These are phyloP conservation scores for Basidiobolus meristosporus DNA, from an alignment of 371 early-diverging fungal genomes.

Conservation along the genomic window DNA sequence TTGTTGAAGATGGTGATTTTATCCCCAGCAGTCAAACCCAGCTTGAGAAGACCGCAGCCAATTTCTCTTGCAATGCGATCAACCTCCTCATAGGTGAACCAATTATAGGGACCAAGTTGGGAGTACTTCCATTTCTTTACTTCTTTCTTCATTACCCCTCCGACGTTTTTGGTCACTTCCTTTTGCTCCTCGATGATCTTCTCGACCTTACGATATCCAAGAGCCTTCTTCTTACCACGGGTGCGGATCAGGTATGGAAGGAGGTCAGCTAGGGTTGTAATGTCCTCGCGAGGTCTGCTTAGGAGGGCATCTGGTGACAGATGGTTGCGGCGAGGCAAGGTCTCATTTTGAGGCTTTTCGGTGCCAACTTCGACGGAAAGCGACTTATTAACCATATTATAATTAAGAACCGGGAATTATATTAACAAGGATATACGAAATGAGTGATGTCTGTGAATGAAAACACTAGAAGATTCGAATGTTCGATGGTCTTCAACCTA, in stretches of 20 bases:
- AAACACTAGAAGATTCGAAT: no score
- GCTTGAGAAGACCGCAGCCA: conserved; percentile 42
- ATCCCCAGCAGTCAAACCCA: conserved; percentile 36
- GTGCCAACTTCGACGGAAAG: no score
- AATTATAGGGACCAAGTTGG: conserved; percentile 44
- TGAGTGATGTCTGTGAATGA: no score
- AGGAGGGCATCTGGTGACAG: conserved; percentile 27
- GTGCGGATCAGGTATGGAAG: conserved; percentile 22
- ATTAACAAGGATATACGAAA: no score
- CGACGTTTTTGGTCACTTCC: conserved; percentile 40
- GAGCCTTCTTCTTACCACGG: conserved; percentile 19
- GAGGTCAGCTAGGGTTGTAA: conserved; percentile 47
- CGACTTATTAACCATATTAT: no score
- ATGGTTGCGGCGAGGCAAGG: conserved; percentile 30
- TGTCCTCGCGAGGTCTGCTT: conserved; percentile 22
- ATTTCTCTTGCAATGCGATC: conserved; percentile 15
- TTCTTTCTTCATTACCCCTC: conserved; percentile 37
- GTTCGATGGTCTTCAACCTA: no score
- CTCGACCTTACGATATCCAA: conserved; percentile 48
- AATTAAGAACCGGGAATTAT: no score
- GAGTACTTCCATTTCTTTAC: conserved; percentile 67
- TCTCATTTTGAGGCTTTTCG: no score
- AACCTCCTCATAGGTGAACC: conserved; percentile 44
- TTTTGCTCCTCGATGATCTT: conserved; percentile 53
- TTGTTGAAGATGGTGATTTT: conserved; percentile 56